Evolutionary conservation across 768 basidiomycete species (phyloP), one percentile per base, ranked within the genome.

Genomic region (Calocybe indica): DNA sequence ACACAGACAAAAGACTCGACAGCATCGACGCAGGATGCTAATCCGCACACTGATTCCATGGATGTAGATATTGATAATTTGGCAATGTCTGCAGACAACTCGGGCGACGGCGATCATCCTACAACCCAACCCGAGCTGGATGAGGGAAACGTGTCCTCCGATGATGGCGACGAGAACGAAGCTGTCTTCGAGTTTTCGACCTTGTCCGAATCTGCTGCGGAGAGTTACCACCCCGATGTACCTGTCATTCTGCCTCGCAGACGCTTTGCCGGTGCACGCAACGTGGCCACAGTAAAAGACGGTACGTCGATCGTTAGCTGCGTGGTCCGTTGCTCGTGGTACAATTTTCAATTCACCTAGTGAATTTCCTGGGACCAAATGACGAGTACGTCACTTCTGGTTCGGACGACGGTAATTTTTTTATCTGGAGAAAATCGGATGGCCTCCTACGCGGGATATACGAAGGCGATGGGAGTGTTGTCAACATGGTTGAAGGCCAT

Each of bases 401-500:
- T 6, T 90, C 86, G 4, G 92, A 95, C 57, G 90, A 92, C 53
- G 88, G 88, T 1, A 83, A 88, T 59, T 83, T 87, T 63, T 95
- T 95, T 61, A 71, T 93, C 10, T 95, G 92, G 92, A 70, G 79
- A 50, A 93, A 93, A 58, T 62, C 66, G 12, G 75, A 75, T 11
- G 83, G 81, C 0, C 62, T 62, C 9, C 63, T 93, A 7, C 78
- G 80, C 46, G 88, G 85, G 10, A 81, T 95, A 39, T 82, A 88
- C 54, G 88, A 93, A 69, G 92, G 91, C 33, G 92, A 95, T 55
- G 73, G 76, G 15, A 75, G 67, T 43, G 79, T 92, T 2, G 92
- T 93, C 11, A 95, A 94, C 60, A 87, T 87, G 56, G 79, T 95
- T 45, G 91, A 93, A 63, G 81, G 80, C 1, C 90, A 94, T 72